Evolutionary conservation across 768 basidiomycete genomes (phyloP).

Genomic region (Stropharia rugosoannulata): DNA sequence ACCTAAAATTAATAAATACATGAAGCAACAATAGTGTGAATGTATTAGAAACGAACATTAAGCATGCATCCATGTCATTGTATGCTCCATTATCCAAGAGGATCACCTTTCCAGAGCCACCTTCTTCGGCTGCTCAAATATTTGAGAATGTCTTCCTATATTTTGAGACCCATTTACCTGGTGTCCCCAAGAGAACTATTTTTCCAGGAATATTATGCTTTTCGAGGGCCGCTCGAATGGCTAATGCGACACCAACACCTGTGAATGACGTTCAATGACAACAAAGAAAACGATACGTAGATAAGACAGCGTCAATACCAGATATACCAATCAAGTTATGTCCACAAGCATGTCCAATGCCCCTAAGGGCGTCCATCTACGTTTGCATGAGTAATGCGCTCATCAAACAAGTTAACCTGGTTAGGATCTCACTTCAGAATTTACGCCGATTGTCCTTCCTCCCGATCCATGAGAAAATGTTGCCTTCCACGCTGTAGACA

Average conservation of each 20-base stretch:
- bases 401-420: neutral
- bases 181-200: constrained; percentile 74
- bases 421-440: constrained; percentile 58
- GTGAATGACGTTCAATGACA: constrained; percentile 10
- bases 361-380: constrained; percentile 63
- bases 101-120: constrained; percentile 68
- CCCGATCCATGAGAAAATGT: constrained; percentile 63
- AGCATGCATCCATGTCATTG: constrained; percentile 71
- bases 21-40: neutral
- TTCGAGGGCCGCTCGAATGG: constrained; percentile 62
- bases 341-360: constrained; percentile 74
- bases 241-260: constrained; percentile 72
- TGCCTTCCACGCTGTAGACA: constrained; percentile 78
- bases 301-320: constrained; percentile 19
- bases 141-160: neutral
- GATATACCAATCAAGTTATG: constrained; percentile 81
- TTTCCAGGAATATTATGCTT: constrained; percentile 64
- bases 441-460: constrained; percentile 72
- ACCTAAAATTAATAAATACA: constrained; percentile 41
- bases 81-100: constrained; percentile 75
- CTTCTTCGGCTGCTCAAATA: constrained; percentile 64
- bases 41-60: constrained; percentile 50
- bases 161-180: constrained; percentile 42
- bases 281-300: neutral
- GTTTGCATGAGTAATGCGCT: neutral